A percentile compares a stretch with the other conserved stretches of the same genome.
Evolutionary conservation across 2,329 filamentous ascomycete species (phyloP).

Genomic region (Aspergillus latus): DNA sequence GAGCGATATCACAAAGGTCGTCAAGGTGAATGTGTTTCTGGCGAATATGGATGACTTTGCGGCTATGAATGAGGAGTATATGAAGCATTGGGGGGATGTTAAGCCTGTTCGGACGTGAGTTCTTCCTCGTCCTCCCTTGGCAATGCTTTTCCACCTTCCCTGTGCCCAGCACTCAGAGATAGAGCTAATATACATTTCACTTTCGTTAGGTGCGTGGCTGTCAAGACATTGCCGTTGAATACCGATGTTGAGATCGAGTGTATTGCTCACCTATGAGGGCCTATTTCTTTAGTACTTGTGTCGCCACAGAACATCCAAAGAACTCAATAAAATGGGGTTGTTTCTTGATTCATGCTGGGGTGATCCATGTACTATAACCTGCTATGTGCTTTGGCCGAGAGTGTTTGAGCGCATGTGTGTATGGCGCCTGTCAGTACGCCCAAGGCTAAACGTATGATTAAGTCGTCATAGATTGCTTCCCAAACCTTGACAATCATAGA

Average conservation of each 20-base stretch:
- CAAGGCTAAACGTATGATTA: no score
- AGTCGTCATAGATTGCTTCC: no score
- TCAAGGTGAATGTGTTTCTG: slow-evolving; percentile 68
- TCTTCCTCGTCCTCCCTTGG: background rate
- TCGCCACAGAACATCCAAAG: background rate
- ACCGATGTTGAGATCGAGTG: slow-evolving; percentile 90
- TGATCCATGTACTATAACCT: background rate
- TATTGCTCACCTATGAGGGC: slow-evolving; percentile 47
- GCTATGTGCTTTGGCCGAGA: no score
- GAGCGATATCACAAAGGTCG: slow-evolving; percentile 58
- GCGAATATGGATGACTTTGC: slow-evolving; percentile 65
- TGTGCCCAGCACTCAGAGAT: background rate
- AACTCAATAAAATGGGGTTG: background rate
- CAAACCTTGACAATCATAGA: no score
- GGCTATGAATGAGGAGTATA: slow-evolving; percentile 83
- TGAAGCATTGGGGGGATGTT: slow-evolving; percentile 63
- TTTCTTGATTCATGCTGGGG: background rate
- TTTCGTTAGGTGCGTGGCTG: slow-evolving; percentile 66
- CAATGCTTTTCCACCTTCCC: background rate
- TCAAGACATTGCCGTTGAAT: slow-evolving; percentile 82
- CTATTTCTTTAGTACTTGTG: background rate
- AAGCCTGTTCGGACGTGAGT: slow-evolving; percentile 58
- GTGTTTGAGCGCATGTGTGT: no score
- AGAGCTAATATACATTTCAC: background rate
- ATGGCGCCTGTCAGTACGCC: no score